phyloP scores from a whole-genome alignment of 2,329 filamentous ascomycete genomes.

The Penicillium hesseltinei region DNA sequence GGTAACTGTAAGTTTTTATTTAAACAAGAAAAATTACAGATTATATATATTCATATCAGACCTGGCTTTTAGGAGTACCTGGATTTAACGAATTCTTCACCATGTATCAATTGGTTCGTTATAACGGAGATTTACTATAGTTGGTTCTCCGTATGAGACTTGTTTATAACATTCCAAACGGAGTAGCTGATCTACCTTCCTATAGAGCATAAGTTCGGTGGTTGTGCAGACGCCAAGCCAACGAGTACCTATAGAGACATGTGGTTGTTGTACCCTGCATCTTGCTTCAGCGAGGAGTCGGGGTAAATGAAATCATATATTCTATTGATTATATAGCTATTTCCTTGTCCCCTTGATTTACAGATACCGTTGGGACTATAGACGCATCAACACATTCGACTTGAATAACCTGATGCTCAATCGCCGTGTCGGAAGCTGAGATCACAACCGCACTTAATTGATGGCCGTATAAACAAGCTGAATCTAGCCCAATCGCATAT shows the following conservation, averaged over 20 bases:
- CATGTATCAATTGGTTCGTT: too few relatives aligned
- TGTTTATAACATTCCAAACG: too few relatives aligned
- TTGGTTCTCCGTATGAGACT: not conserved
- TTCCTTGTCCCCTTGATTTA: not conserved
- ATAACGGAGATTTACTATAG: not conserved
- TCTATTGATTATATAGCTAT: not conserved
- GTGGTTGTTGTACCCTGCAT: not conserved
- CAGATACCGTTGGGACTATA: constrained; percentile 6
- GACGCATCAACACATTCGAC: constrained; percentile 19
- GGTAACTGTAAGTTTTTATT: too few relatives aligned
- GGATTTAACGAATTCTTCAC: too few relatives aligned
- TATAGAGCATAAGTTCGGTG: too few relatives aligned
- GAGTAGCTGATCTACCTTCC: too few relatives aligned
- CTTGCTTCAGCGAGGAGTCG: not conserved
- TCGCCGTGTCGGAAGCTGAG: not conserved
- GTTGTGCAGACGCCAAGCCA: too few relatives aligned
- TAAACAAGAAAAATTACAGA: too few relatives aligned
- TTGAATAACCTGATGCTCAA: constrained; percentile 16
- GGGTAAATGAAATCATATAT: not conserved
- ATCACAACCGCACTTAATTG: constrained; percentile 22
- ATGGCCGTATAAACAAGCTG: constrained; percentile 23
- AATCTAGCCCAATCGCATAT: constrained; percentile 23
- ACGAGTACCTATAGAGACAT: not conserved
- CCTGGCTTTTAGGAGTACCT: too few relatives aligned
- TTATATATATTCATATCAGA: too few relatives aligned